Conservation (phyloP, 495 filamentous ascomycete genomes). For the Glonium stellatum region DNA sequence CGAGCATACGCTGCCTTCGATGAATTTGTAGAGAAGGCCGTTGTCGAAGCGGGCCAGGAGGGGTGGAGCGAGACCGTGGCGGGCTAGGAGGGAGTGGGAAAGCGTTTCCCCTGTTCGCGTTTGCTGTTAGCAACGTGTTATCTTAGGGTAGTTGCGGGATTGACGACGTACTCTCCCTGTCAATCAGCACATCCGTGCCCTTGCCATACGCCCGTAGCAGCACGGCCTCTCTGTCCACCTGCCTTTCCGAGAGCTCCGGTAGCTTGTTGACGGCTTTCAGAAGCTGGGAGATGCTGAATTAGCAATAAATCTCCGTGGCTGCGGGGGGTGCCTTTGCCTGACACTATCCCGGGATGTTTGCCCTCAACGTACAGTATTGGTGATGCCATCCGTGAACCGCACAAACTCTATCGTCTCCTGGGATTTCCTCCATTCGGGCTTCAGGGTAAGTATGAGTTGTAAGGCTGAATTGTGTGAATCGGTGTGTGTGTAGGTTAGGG, state of each 20-base stretch:
- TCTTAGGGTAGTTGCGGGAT: not conserved
- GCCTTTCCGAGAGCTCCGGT: conserved; percentile 63
- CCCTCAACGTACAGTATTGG: conserved; percentile 67
- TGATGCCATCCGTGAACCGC: conserved; percentile 94
- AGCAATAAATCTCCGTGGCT: not conserved
- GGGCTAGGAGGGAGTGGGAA: conserved; percentile 69
- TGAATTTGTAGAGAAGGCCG: conserved; percentile 89
- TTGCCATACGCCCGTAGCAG: conserved; percentile 91
- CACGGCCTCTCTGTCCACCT: conserved; percentile 81
- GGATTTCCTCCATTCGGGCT: conserved; percentile 72
- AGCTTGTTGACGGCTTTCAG: conserved; percentile 80
- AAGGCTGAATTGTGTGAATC: conserved; percentile 71
- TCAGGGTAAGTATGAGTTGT: conserved; percentile 68
- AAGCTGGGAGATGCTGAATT: conserved; percentile 44
- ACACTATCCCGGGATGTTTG: not conserved
- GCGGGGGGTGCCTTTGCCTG: not conserved
- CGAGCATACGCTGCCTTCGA: conserved; percentile 68
- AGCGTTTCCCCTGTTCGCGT: conserved; percentile 54
- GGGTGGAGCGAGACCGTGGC: conserved; percentile 71
- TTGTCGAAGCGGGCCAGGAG: conserved; percentile 92
- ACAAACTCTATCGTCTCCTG: conserved; percentile 78
- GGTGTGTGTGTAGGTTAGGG: conserved; percentile 66
- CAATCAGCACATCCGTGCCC: conserved; percentile 90
- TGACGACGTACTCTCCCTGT: conserved; percentile 72
- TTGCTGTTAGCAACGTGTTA: not conserved